Conservation (phyloP, 164 flowering plant species). For the Aristolochia contorta region DNA sequence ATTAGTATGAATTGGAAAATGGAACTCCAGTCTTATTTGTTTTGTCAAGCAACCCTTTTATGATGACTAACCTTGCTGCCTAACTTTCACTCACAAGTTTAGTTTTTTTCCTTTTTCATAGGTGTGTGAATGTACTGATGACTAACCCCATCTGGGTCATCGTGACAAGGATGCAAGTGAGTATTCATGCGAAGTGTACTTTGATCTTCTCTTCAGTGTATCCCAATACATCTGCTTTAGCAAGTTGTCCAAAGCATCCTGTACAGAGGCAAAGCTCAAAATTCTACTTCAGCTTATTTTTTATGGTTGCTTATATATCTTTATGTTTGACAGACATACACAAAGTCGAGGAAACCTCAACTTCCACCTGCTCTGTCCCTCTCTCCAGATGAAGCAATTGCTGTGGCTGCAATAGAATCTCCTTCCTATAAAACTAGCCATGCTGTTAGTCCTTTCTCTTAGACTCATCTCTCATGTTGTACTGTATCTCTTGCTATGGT, state of each 20-base stretch:
- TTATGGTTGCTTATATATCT: background rate
- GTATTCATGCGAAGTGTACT: background rate
- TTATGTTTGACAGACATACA: conserved; percentile 55
- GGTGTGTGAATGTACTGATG: conserved; percentile 90
- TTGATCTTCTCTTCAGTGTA: background rate
- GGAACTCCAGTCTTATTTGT: too few species aligned
- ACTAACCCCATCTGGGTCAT: conserved; percentile 97
- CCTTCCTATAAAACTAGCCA: conserved; percentile 63
- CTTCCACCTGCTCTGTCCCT: conserved; percentile 10
- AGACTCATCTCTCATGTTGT: too few species aligned
- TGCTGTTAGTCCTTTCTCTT: conserved; percentile 41
- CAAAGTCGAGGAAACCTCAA: conserved; percentile 33
- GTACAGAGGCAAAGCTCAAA: too few species aligned
- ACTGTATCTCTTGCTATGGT: too few species aligned
- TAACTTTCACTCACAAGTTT: background rate
- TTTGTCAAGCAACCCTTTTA: too few species aligned
- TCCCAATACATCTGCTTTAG: background rate
- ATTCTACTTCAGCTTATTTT: background rate
- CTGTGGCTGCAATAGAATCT: conserved; percentile 41
- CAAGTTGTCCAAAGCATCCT: too few species aligned
- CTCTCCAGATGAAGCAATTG: conserved; percentile 29
- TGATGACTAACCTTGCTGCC: too few species aligned
- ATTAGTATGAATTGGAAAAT: too few species aligned
- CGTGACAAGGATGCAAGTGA: conserved; percentile 98
- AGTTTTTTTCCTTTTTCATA: conserved; percentile 15